Base-by-base conservation (phyloP, 2,329 filamentous ascomycete genomes). In the Aureobasidium sp. region DNA sequence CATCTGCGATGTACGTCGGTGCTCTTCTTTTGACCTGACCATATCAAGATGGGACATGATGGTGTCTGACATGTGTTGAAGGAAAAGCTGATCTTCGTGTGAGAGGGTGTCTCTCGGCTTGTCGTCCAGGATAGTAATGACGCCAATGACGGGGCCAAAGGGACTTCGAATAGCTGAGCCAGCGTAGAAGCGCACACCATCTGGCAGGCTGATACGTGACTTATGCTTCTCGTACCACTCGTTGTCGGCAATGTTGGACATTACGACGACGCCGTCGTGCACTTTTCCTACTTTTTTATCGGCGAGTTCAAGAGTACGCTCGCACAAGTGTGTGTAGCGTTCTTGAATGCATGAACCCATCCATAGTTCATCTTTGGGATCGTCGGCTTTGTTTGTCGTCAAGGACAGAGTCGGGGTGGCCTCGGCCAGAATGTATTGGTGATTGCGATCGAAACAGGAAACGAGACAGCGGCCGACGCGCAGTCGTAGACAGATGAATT, bases 31-130 rank as follows among this genome's bases (percentile, higher is more conserved):
- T 61, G 75, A 78, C 62, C 78, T 77, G 49, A 75, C 80, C 74
- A 77, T 79, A 71, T 85, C 83, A 9, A 89, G 70, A 63, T 88
- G 85, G 27, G 84, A 80, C 75, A 86, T 85, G 10, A 86, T 76
- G 3, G 84, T 81, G 11, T 74, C 73, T 0, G 80, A 76, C 71
- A 87, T 77, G 50, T 83, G 82, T 32, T 79, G 77, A 69, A 89
- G 74, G 55, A 85, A 86, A 27, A 77, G 74, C 2, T 80, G 64
- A 53, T 84, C 79, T 9, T 76, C 75, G 0, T 74, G 67, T 13
- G 73, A 73, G 21, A 88, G 67, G 0, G 79, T 80, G 45, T 79
- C 67, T 15, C 83, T 79, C 0, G 82, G 79, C 25, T 77, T 75
- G 47, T 82, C 79, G 65, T 87, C 85, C 3, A 85, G 73, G 2